Evolutionary conservation across 1,284 basidiomycete species (phyloP), one percentile per base, ranked within the genome.

Genomic region (Cutaneotrichosporon sp.): DNA sequence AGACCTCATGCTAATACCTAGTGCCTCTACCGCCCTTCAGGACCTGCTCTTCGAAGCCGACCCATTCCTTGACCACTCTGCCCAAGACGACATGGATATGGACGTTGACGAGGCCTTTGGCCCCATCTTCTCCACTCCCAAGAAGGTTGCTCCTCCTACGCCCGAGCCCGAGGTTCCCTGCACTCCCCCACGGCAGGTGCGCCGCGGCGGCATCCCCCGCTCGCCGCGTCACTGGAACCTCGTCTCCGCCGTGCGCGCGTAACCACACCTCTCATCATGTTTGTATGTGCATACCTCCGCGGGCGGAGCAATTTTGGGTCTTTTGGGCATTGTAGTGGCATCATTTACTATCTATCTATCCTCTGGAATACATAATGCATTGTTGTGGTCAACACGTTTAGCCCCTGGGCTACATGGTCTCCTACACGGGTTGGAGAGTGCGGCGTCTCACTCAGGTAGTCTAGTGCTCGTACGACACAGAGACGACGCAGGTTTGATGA

Each of bases 211-310:
- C 11, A 16, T 56, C 16, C 55, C 55, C 21, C 36, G 55, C 14
- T 56, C 55, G 36, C 55, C 55, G 6, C 55, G 55, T 14, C 55
- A 56, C 55, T 56, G 55, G 55, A 56, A 56, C 38, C 55, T 56
- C 22, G 55, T 38, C 6, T 46, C 42, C 5, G 42, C 42, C 9
- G 42, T 46, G 18, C 18, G 42, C 18, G 42, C 42, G 16, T 46
- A 46, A 46, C 18, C 42, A 46, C 42, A 16, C 42, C 42, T 46
- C 42, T 46, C 42, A 46, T 46, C 42, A n/a, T 46, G 42, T 46
- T 46, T 46, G 42, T 46, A 46, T 40, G 42, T 46, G 42, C 42
- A 46, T 46, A 46, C 16, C 42, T 46, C 42, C 42, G 18, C 42
- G 18, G 42, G 42, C 18, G 42, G 42, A 46, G 42, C 18, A n/a